A percentile compares a stretch with the other conserved stretches of the same genome.
These are phyloP conservation scores for Scheffersomyces titani DNA, from an alignment of 1,139 yeast genomes.

Conservation along the genomic window DNA sequence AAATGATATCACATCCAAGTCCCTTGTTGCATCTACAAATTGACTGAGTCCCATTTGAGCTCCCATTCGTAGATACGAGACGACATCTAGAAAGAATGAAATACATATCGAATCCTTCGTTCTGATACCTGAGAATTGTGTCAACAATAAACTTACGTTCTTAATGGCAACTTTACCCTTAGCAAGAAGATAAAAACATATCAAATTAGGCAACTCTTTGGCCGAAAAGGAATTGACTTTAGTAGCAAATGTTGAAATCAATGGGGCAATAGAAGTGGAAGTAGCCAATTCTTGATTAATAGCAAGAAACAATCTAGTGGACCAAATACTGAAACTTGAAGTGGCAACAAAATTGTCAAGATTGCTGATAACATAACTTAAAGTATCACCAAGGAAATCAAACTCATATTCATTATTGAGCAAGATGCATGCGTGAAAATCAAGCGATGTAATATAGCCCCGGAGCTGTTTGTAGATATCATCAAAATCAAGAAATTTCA, in stretches of 20 bases:
- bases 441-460: slow-evolving; percentile 29
- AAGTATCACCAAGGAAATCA: slow-evolving; percentile 13
- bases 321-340: slow-evolving; percentile 25
- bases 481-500: slow-evolving; percentile 19
- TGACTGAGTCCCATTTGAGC: slow-evolving; percentile 28
- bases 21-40: slow-evolving; percentile 36
- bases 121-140: slow-evolving; percentile 10
- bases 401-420: slow-evolving; percentile 23
- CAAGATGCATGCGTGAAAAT: slow-evolving; percentile 32
- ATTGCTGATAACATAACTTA: slow-evolving; percentile 14
- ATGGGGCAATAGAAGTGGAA: slow-evolving; percentile 21
- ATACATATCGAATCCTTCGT: slow-evolving; percentile 18
- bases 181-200: slow-evolving; percentile 21
- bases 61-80: slow-evolving; percentile 49
- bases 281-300: slow-evolving; percentile 33
- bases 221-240: slow-evolving; percentile 24
- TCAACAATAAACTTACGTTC: slow-evolving; percentile 10
- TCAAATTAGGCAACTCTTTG: slow-evolving; percentile 23
- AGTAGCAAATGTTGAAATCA: slow-evolving; percentile 26
- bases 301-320: slow-evolving; percentile 31
- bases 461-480: slow-evolving; percentile 11
- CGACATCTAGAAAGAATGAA: slow-evolving; percentile 35
- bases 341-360: slow-evolving; percentile 5
- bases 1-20: slow-evolving; percentile 31
- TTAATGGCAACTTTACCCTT: slow-evolving; percentile 14